A percentile compares a stretch with the other conserved stretches of the same genome.
phyloP scores from a whole-genome alignment of 768 basidiomycete genomes.

The Glaciozyma antarctica region DNA sequence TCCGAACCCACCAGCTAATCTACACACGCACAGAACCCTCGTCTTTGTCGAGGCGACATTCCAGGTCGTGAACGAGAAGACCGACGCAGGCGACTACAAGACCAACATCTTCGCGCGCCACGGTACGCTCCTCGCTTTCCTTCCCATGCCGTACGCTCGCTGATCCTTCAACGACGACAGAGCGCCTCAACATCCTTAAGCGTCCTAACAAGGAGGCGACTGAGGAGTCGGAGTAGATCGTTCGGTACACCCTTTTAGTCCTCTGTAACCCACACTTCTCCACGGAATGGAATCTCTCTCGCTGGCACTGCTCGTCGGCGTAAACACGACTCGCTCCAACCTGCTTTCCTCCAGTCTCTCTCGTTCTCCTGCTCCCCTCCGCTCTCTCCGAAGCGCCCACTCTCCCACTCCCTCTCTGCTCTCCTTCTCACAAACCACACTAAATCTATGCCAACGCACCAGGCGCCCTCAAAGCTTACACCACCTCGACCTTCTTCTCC shows the following conservation, averaged over 20 bases:
- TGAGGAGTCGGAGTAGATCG: not conserved
- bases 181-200: slow-evolving; percentile 21
- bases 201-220: slow-evolving; percentile 4
- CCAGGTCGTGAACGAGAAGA: slow-evolving; percentile 12
- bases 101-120: slow-evolving; percentile 16
- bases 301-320: no score
- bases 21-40: slow-evolving; percentile 39
- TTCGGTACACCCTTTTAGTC: not conserved
- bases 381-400: no score
- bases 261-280: no score
- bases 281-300: no score
- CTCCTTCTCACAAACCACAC: no score
- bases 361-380: no score
- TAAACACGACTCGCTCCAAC: no score
- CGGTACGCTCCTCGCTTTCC: slow-evolving; percentile 5
- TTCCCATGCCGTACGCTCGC: not conserved
- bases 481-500: not conserved
- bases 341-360: no score
- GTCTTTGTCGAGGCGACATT: slow-evolving; percentile 75
- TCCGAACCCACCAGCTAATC: not conserved
- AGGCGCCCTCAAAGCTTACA: no score
- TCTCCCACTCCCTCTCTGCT: no score
- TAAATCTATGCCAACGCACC: no score
- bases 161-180: not conserved
- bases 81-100: slow-evolving; percentile 23